Evolutionary conservation across 2,329 filamentous ascomycete species (phyloP), one percentile per base, ranked within the genome.

Genomic region (Trichoderma simmonsii): DNA sequence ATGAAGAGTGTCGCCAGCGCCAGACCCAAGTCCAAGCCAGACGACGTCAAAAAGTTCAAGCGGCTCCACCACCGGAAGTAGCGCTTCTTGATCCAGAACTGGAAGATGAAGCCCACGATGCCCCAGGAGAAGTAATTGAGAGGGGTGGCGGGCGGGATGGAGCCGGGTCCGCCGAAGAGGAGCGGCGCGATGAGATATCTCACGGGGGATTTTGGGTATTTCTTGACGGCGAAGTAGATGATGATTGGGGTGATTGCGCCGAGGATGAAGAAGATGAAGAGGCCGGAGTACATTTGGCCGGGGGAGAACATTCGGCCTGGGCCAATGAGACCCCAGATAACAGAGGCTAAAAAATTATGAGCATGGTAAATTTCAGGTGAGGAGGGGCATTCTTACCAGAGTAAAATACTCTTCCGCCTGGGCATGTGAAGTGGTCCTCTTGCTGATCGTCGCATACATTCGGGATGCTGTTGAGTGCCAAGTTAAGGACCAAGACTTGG

Each of bases 101-200:
- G 91, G 84, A 93, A 94, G 36, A 92, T 73, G 75, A 88, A 89
- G 34, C 92, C 92, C 3, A 93, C 89, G 71, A 91, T 82, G 21
- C 89, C 90, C 91, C 92, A 94, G n/a, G 87, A 86, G 39, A 92
- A 86, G 78, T 93, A 94, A 81, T 92, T 93, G 72, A 93, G 86
- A 0, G 91, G 91, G 0, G 91, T 92, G 3, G 92, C 92, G 0
- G 89, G 89, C 3, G 89, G 89, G 75, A 91, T 90, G 39, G 82
- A 74, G 1, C 85, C 86, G 7, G 87, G 85, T 26, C 88, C 88
- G 71, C 89, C 89, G 77, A 91, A 90, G 75, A 91, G 88, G 73
- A 91, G 81, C 1, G 89, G 89, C 4, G 88, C 86, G 83, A 90
- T 90, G 66, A 90, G 82, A 78, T 85, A 87, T 71, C 83, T 83